Percentiles rank a stretch among this genome's conserved stretches.
Evolutionary conservation across 2,329 filamentous ascomycete species (phyloP).

Genomic region (Hymenoscyphus occultus): DNA sequence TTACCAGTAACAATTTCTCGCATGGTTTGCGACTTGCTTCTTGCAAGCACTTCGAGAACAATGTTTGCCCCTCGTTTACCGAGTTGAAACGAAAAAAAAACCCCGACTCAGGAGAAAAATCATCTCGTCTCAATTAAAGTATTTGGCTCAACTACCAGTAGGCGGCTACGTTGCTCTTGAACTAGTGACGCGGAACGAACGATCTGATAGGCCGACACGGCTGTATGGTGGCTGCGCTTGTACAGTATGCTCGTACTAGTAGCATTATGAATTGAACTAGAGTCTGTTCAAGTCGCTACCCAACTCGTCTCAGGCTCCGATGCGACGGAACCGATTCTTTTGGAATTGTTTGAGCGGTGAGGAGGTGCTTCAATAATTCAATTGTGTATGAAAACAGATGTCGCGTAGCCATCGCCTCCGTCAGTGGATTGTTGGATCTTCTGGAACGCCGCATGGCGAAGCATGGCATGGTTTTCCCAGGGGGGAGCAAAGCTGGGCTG

Average conservation of each 20-base stretch:
- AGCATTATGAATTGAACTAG: background rate
- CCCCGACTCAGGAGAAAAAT: background rate
- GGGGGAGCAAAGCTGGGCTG: background rate
- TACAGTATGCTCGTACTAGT: background rate
- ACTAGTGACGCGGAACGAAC: background rate
- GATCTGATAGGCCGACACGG: background rate
- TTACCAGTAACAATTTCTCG: background rate
- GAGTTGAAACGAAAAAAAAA: background rate
- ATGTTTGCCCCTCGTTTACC: background rate
- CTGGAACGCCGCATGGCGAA: constrained; percentile 22
- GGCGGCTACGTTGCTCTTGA: background rate
- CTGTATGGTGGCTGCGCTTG: background rate
- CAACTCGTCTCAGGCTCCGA: constrained; percentile 21
- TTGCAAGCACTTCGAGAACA: background rate
- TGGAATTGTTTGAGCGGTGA: constrained; percentile 36
- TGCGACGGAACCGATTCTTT: constrained; percentile 14
- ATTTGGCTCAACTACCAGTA: background rate
- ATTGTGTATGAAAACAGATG: background rate
- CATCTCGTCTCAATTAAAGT: background rate
- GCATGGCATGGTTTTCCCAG: constrained; percentile 17
- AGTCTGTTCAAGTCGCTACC: background rate
- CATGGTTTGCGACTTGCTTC: background rate
- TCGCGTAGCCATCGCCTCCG: background rate
- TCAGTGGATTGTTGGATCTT: constrained; percentile 16
- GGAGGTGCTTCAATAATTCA: background rate